Conservation (phyloP, 2,329 filamentous ascomycete species). For the Penicillium sp. region DNA sequence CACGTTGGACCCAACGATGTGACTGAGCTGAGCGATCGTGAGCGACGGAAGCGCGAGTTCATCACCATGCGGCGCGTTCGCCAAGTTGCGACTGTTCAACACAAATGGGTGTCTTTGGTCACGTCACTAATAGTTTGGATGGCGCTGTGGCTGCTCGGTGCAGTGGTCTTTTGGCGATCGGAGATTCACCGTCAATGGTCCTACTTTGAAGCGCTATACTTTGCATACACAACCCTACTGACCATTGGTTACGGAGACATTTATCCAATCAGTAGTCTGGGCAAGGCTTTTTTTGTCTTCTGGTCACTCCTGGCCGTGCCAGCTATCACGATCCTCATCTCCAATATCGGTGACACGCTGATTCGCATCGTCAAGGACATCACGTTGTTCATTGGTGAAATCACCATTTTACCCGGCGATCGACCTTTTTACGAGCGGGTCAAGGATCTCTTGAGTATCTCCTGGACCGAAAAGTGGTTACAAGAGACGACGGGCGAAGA, state of each 20-base stretch:
- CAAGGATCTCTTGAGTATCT: slow-evolving; percentile 20
- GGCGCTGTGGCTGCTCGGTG: slow-evolving; percentile 40
- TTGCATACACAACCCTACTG: slow-evolving; percentile 34
- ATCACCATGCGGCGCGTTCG: slow-evolving; percentile 45
- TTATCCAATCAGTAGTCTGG: slow-evolving; percentile 28
- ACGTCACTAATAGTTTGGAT: slow-evolving; percentile 36
- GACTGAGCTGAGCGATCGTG: slow-evolving; percentile 11
- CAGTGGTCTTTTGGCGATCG: slow-evolving; percentile 32
- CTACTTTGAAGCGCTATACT: slow-evolving; percentile 37
- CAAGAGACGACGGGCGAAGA: slow-evolving; percentile 13
- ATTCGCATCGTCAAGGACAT: slow-evolving; percentile 50
- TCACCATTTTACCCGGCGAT: slow-evolving; percentile 51
- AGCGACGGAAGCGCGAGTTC: slow-evolving; percentile 34
- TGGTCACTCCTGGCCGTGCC: slow-evolving; percentile 38
- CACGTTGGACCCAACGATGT: slow-evolving; percentile 6
- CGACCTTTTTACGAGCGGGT: slow-evolving; percentile 29
- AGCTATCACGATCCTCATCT: slow-evolving; percentile 37
- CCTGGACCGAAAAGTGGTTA: slow-evolving; percentile 15
- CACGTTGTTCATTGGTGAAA: slow-evolving; percentile 51
- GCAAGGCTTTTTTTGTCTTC: slow-evolving; percentile 36
- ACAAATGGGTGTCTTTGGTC: slow-evolving; percentile 38
- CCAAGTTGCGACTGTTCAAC: slow-evolving; percentile 34
- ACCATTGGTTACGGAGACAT: slow-evolving; percentile 40
- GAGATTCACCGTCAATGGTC: slow-evolving; percentile 29
- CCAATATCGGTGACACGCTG: slow-evolving; percentile 34